Base-by-base conservation (phyloP, 495 filamentous ascomycete genomes). In the Aspergillus mulundensis region DNA sequence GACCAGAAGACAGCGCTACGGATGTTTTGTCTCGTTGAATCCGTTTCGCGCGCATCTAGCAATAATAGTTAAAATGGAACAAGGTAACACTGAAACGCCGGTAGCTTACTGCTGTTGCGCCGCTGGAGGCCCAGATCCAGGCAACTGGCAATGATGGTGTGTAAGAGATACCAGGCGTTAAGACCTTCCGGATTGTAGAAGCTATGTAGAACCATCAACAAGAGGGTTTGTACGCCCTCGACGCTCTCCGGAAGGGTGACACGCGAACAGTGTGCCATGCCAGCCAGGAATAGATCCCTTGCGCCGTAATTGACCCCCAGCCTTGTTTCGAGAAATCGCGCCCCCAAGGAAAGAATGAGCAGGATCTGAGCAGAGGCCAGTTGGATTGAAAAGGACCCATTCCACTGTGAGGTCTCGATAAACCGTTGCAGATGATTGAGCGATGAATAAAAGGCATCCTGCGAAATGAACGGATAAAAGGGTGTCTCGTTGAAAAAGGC, bases 101-200 rank as follows among this genome's bases (percentile, higher is more conserved):
- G n/a, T n/a, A n/a, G n/a, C n/a, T n/a, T n/a, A n/a, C n/a, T n/a
- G n/a, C n/a, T n/a, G n/a, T n/a, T n/a, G n/a, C n/a, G n/a, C n/a
- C n/a, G n/a, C n/a, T n/a, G 40, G 40, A 43, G 40, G 7, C 40
- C 40, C 40, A 43, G n/a, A 43, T 43, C 40, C n/a, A 43, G 40
- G n/a, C 42, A 45, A 18, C 42, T 45, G 10, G 42, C 42, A 5
- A 45, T 18, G 18, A 45, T 45, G 0, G 42, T 45, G 42, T 45
- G 42, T 0, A 45, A 18, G 3, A 45, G 42, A 23, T 45, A 45
- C 42, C 42, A 45, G 2, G 42, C 42, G 23, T 21, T 45, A 3
- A 45, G 42, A 5, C 42, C 42, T 19, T 45, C 42, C 0, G 42
- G 42, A 23, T 21, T 45, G 19, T 20, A 45, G 23, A 45, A 45